Evolutionary conservation across 768 basidiomycete species (phyloP).

Genomic region (Mycena floridula): DNA sequence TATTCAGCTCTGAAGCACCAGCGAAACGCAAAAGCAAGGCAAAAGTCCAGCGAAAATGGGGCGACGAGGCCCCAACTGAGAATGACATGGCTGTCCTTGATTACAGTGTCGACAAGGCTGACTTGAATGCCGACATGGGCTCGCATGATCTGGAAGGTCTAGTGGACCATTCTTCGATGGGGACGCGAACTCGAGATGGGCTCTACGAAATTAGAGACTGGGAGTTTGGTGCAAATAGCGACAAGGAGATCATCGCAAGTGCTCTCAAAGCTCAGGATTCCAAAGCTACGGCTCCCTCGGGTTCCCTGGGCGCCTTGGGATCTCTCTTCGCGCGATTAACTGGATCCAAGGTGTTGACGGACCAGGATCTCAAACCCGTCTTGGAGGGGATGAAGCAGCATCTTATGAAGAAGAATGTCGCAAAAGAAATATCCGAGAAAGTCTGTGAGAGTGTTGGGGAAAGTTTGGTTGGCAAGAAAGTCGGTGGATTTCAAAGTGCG

Average conservation of each 20-base stretch:
- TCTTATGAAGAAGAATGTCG: constrained; percentile 98
- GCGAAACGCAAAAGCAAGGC: constrained; percentile 55
- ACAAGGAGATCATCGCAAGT: constrained; percentile 50
- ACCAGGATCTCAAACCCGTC: constrained; percentile 81
- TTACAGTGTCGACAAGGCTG: constrained; percentile 63
- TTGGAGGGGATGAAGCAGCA: constrained; percentile 95
- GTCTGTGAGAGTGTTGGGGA: constrained; percentile 94
- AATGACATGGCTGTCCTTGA: constrained; percentile 92
- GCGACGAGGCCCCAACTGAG: constrained; percentile 71
- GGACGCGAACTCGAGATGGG: constrained; percentile 68
- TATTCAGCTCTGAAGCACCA: constrained; percentile 53
- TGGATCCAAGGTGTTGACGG: constrained; percentile 75
- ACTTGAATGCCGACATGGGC: constrained; percentile 22
- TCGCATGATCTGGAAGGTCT: constrained; percentile 53
- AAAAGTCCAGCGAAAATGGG: constrained; percentile 90
- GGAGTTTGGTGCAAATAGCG: constrained; percentile 57
- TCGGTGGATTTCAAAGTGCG: constrained; percentile 85
- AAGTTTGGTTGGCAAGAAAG: constrained; percentile 82
- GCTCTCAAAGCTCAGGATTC: constrained; percentile 44
- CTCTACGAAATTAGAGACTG: constrained; percentile 68
- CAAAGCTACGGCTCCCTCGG: constrained; percentile 25
- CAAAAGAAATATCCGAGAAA: constrained; percentile 90
- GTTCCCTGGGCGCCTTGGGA: constrained; percentile 60
- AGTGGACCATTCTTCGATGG: constrained; percentile 69
- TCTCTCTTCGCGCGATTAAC: constrained; percentile 82